Evolutionary conservation across 768 basidiomycete species (phyloP).

Genomic region (Tylopilus cervinicoccineus): DNA sequence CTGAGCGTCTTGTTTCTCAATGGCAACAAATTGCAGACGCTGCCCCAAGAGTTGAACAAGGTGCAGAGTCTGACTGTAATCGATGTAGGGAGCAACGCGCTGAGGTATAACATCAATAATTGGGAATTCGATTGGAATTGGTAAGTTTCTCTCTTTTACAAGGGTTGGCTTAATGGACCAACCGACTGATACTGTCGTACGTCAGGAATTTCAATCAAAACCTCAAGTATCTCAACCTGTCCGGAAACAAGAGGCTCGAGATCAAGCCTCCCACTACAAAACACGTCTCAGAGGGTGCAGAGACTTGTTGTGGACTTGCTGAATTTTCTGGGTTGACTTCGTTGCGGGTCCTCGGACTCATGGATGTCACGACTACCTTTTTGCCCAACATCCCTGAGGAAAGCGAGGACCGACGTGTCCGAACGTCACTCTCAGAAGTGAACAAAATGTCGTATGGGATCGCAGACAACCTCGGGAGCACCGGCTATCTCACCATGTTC

Average conservation of each 20-base stretch:
- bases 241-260: conserved; percentile 94
- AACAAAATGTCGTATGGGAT: conserved; percentile 95
- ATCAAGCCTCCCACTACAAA: conserved; percentile 64
- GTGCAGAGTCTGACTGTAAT: conserved; percentile 73
- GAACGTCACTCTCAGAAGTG: conserved; percentile 85
- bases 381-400: conserved; percentile 73
- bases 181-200: conserved; percentile 1
- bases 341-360: conserved; percentile 89
- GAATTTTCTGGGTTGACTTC: conserved; percentile 87
- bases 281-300: conserved; percentile 21
- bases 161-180: not conserved
- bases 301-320: conserved; percentile 44
- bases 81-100: conserved; percentile 89
- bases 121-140: conserved; percentile 99
- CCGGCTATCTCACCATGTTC: conserved; percentile 80
- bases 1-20: conserved; percentile 83
- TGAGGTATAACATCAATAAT: conserved; percentile 98
- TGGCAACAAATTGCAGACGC: conserved; percentile 87
- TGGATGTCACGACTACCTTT: conserved; percentile 82
- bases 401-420: conserved; percentile 83
- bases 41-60: conserved; percentile 88
- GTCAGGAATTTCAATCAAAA: conserved; percentile 94
- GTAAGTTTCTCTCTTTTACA: conserved; percentile 39
- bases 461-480: conserved; percentile 82
- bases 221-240: conserved; percentile 91